These are phyloP conservation scores for Glarea lozoyensis DNA, from an alignment of 495 filamentous ascomycete species.

Conservation along the genomic window DNA sequence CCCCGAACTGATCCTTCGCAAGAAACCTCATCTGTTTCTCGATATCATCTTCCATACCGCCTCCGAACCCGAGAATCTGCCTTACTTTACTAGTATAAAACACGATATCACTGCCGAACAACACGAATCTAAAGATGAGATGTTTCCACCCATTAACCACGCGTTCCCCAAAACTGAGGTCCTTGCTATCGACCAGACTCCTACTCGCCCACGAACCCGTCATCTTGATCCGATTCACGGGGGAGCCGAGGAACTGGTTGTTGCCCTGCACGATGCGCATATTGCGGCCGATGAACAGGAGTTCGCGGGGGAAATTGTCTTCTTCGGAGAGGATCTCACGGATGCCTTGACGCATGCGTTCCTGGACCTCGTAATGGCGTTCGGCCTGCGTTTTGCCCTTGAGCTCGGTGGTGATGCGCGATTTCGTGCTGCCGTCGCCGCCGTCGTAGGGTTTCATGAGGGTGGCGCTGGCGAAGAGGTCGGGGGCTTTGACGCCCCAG, in stretches of 20 bases:
- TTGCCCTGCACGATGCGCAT: constrained; percentile 76
- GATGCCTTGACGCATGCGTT: constrained; percentile 73
- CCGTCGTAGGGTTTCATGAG: constrained; percentile 85
- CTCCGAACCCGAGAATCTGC: constrained; percentile 64
- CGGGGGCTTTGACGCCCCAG: constrained; percentile 84
- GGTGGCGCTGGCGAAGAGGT: constrained; percentile 86
- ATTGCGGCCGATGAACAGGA: constrained; percentile 93
- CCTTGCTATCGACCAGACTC: constrained; percentile 60
- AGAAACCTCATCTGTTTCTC: constrained; percentile 77
- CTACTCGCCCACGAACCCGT: constrained; percentile 84
- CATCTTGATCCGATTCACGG: constrained; percentile 91
- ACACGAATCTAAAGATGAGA: constrained; percentile 66
- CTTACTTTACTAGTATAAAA: constrained; percentile 73
- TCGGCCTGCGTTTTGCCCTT: constrained; percentile 51
- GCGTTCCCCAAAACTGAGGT: constrained; percentile 47
- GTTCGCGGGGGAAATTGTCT: constrained; percentile 83
- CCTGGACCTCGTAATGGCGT: constrained; percentile 76
- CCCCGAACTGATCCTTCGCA: constrained; percentile 77
- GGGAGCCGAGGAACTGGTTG: constrained; percentile 71
- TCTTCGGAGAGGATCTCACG: constrained; percentile 81
- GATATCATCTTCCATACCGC: constrained; percentile 90
- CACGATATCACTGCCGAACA: constrained; percentile 69
- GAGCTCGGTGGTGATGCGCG: constrained; percentile 42
- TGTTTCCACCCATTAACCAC: constrained; percentile 56
- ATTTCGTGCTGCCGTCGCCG: constrained; percentile 57